Evolutionary conservation across 306 rosid genomes (phyloP).

Genomic region (Glycine latifolia): DNA sequence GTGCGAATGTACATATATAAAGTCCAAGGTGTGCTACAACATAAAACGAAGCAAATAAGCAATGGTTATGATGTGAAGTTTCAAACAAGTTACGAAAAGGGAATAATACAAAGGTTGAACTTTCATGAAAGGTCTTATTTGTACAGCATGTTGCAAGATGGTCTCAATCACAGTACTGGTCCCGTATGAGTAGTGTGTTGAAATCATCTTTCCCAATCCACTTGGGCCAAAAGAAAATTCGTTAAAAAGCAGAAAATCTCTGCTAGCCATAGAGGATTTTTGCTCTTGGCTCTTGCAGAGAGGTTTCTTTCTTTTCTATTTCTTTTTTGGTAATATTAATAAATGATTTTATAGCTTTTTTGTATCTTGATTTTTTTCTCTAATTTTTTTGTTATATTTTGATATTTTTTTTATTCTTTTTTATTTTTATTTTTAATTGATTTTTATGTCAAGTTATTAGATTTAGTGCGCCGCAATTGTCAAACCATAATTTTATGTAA

Average conservation of each 20-base stretch:
- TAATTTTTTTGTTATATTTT: too few relatives aligned
- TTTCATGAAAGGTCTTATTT: conserved; percentile 34
- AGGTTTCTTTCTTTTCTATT: not conserved
- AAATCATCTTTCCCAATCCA: conserved; percentile 40
- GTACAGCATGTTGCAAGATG: conserved; percentile 17
- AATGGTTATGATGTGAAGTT: conserved; percentile 22
- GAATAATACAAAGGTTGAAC: conserved; percentile 39
- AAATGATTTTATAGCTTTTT: not conserved
- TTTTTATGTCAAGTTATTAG: not conserved
- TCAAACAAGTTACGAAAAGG: not conserved
- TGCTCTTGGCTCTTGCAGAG: not conserved
- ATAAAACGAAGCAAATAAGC: conserved; percentile 1
- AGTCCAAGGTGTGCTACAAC: conserved; percentile 21
- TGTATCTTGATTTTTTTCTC: not conserved
- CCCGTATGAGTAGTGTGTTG: conserved; percentile 37
- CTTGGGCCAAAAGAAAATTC: conserved; percentile 18
- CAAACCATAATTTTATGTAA: too few relatives aligned
- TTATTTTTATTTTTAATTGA: not conserved
- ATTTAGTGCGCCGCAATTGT: too few relatives aligned
- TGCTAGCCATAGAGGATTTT: not conserved
- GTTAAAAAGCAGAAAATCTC: conserved; percentile 5
- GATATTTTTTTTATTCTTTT: not conserved
- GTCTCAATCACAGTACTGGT: conserved; percentile 30
- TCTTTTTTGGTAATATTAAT: not conserved
- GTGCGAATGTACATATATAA: not conserved